phyloP scores from a whole-genome alignment of 495 filamentous ascomycete genomes.

The Lophiotrema nucula region DNA sequence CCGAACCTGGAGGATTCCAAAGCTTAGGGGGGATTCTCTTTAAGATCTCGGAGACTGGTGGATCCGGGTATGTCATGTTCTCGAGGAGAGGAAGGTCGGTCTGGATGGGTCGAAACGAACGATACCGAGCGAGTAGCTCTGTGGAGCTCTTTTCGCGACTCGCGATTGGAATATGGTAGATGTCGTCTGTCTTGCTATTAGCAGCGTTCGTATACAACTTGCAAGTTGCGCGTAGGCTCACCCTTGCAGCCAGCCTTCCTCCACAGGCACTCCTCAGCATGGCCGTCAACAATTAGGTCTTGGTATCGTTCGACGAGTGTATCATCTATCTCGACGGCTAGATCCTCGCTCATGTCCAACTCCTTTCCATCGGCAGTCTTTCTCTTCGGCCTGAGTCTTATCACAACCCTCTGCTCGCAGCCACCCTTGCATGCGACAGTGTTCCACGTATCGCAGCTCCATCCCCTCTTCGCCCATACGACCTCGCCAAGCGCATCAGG shows the following conservation, averaged over 20 bases:
- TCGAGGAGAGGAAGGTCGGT: conserved; percentile 17
- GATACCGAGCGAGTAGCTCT: conserved; percentile 38
- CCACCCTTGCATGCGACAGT: conserved; percentile 76
- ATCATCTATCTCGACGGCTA: conserved; percentile 56
- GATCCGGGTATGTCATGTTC: conserved; percentile 24
- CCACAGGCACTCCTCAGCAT: conserved; percentile 86
- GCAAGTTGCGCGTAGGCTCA: too few species aligned
- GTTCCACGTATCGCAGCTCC: conserved; percentile 80
- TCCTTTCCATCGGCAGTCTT: conserved; percentile 51
- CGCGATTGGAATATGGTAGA: conserved; percentile 43
- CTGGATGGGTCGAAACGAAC: conserved; percentile 32
- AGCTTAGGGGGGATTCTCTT: conserved; percentile 19
- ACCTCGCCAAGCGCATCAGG: conserved; percentile 82
- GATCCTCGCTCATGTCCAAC: conserved; percentile 55
- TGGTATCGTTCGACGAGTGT: conserved; percentile 76
- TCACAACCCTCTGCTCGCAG: conserved; percentile 76
- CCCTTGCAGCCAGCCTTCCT: conserved; percentile 79
- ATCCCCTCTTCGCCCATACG: conserved; percentile 92
- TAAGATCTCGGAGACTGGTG: conserved; percentile 1
- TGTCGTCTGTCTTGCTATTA: conserved; percentile 35
- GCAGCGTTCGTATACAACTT: too few species aligned
- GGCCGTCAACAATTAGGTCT: conserved; percentile 68
- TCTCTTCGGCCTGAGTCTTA: conserved; percentile 55
- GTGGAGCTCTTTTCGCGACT: conserved; percentile 33
- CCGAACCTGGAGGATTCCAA: conserved; percentile 16